These are phyloP conservation scores for Pythium rishiriense DNA, from an alignment of 352 stramenopile species.

Conservation along the genomic window DNA sequence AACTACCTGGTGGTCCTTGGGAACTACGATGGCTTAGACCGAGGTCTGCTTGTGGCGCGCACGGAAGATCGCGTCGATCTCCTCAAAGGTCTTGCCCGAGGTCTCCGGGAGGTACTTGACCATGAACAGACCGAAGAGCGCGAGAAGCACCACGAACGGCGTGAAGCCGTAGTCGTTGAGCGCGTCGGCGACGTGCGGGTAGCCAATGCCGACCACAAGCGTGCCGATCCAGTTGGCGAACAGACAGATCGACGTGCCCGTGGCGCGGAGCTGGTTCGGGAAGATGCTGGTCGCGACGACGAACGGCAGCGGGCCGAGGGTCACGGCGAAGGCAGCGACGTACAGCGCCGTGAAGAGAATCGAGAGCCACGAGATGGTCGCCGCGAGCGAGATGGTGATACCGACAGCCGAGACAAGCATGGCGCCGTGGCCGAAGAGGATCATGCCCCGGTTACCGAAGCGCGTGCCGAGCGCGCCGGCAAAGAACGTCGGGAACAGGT, in stretches of 20 bases:
- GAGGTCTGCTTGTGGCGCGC: slow-evolving; percentile 9
- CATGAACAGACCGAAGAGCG: slow-evolving; percentile 19
- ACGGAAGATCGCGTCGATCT: slow-evolving; percentile 28
- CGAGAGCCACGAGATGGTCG: slow-evolving; percentile 36
- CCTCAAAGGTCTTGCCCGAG: slow-evolving; percentile 25
- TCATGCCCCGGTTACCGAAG: slow-evolving; percentile 48
- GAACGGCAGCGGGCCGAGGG: slow-evolving; percentile 53
- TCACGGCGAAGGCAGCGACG: slow-evolving; percentile 44
- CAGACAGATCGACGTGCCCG: slow-evolving; percentile 43
- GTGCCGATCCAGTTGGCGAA: slow-evolving; percentile 57
- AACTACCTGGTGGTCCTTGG: background rate
- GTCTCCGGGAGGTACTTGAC: slow-evolving; percentile 23
- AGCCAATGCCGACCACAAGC: slow-evolving; percentile 51
- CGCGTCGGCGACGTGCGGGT: slow-evolving; percentile 50
- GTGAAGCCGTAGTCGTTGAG: slow-evolving; percentile 40
- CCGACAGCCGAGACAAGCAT: slow-evolving; percentile 35
- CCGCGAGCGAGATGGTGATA: slow-evolving; percentile 37
- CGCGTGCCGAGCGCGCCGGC: slow-evolving; percentile 37
- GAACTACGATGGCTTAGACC: background rate
- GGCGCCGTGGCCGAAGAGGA: slow-evolving; percentile 42
- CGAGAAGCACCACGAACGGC: slow-evolving; percentile 20
- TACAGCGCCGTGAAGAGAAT: slow-evolving; percentile 56
- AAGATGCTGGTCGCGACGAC: slow-evolving; percentile 57
- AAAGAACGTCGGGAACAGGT: slow-evolving; percentile 50
- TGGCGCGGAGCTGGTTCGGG: slow-evolving; percentile 47